A percentile compares a stretch with the other conserved stretches of the same genome.
These are phyloP conservation scores for Nigrospora oryzae DNA, from an alignment of 2,329 filamentous ascomycete genomes.

Conservation along the genomic window DNA sequence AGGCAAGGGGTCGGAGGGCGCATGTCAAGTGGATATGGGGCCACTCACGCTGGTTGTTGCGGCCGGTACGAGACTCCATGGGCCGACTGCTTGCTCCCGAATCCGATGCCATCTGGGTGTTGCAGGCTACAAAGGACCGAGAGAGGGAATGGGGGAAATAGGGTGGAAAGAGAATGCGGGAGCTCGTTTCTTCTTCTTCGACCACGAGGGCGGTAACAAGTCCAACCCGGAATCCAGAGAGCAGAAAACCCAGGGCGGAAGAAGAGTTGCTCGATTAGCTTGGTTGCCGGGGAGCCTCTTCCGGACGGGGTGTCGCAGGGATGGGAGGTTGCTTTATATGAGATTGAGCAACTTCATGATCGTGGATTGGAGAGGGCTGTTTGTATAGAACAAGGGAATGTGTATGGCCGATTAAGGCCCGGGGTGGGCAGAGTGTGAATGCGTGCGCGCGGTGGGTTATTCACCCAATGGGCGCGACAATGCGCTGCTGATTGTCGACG, in stretches of 20 bases:
- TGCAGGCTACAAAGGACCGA: conserved; percentile 8
- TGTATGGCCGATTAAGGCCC: background rate
- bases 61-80: conserved; percentile 68
- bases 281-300: background rate
- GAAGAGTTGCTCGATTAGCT: conserved; percentile 5
- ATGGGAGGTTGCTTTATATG: conserved; percentile 18
- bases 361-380: conserved; percentile 6
- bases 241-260: background rate
- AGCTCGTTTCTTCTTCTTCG: too few species aligned
- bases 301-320: conserved; percentile 3
- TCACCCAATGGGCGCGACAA: too few species aligned
- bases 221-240: too few species aligned
- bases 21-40: too few species aligned
- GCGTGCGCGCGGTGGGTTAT: too few species aligned
- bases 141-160: conserved; percentile 3
- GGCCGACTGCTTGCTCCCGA: conserved; percentile 33
- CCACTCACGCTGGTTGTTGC: conserved; percentile 73
- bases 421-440: background rate
- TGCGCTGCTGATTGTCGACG: background rate
- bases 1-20: conserved; percentile 7
- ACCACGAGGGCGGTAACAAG: too few species aligned
- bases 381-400: background rate
- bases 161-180: conserved; percentile 2
- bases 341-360: conserved; percentile 24
- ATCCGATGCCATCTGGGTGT: conserved; percentile 18